Evolutionary conservation across 257 asterid species (phyloP).

Genomic region (Nicotiana tabacum): DNA sequence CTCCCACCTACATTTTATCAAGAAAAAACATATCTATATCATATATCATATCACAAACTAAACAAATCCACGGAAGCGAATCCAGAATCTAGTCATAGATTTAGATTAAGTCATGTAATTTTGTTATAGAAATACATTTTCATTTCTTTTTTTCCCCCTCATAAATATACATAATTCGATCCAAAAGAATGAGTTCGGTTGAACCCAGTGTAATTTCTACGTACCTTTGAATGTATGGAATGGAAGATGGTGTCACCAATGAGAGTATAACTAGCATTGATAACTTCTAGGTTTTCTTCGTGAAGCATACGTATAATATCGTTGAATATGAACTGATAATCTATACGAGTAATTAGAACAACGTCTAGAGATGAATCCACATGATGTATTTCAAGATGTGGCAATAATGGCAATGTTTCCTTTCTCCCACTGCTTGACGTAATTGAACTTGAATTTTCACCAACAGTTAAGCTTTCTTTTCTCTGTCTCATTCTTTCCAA

Average conservation of each 20-base stretch:
- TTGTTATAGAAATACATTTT: too few relatives aligned
- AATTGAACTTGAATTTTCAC: neutral
- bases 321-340: conserved; percentile 44
- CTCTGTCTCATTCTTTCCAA: conserved; percentile 57
- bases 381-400: conserved; percentile 44
- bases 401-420: conserved; percentile 20
- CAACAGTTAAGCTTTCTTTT: conserved; percentile 23
- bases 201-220: neutral
- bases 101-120: too few relatives aligned
- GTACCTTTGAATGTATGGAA: conserved; percentile 61
- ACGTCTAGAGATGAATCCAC: conserved; percentile 45
- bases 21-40: neutral
- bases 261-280: conserved; percentile 36
- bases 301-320: conserved; percentile 44
- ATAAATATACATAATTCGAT: too few relatives aligned
- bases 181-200: too few relatives aligned
- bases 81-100: too few relatives aligned
- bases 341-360: conserved; percentile 36
- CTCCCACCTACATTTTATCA: neutral
- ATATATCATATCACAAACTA: neutral
- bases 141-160: too few relatives aligned
- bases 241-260: conserved; percentile 39
- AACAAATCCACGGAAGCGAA: too few relatives aligned
- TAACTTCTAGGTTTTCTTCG: conserved; percentile 58
- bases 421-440: neutral